phyloP scores from a whole-genome alignment of 2,329 filamentous ascomycete species.

The Xylariaceae sp. region DNA sequence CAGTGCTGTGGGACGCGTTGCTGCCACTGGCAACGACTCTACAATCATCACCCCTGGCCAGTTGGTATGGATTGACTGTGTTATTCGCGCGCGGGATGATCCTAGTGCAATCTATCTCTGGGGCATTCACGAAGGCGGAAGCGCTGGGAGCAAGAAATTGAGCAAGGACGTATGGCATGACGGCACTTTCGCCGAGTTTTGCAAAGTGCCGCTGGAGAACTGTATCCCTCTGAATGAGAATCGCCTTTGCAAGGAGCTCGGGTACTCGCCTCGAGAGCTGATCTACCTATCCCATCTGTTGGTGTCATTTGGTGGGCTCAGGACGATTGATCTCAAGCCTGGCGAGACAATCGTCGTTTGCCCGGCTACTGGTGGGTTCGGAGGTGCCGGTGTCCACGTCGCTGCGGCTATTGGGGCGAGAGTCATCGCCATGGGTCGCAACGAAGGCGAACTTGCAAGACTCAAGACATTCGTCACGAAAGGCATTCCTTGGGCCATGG shows the following conservation, averaged over 20 bases:
- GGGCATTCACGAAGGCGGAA: conserved; percentile 31
- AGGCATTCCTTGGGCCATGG: conserved; percentile 17
- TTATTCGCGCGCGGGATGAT: conserved; percentile 36
- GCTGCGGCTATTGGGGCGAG: conserved; percentile 48
- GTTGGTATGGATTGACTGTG: conserved; percentile 34
- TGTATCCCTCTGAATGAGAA: conserved; percentile 33
- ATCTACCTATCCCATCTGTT: conserved; percentile 34
- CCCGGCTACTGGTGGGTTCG: conserved; percentile 47
- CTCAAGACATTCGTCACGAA: conserved; percentile 30
- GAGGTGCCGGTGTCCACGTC: conserved; percentile 42
- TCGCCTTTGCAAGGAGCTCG: conserved; percentile 27
- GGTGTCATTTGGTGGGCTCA: conserved; percentile 46
- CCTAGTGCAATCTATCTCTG: conserved; percentile 26
- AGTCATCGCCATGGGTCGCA: conserved; percentile 50
- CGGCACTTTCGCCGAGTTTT: conserved; percentile 34
- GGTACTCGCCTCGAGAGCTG: conserved; percentile 41
- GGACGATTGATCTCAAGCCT: conserved; percentile 39
- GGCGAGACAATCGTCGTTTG: conserved; percentile 46
- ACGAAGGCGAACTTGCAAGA: conserved; percentile 33
- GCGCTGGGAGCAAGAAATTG: conserved; percentile 25
- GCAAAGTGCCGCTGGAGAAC: conserved; percentile 37
- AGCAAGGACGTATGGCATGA: conserved; percentile 33
- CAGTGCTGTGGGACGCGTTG: conserved; percentile 34
- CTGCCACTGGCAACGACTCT: conserved; percentile 32
- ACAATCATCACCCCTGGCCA: conserved; percentile 30